phyloP scores from a whole-genome alignment of 371 early-diverging fungal species.

The Mucor irregularis region DNA sequence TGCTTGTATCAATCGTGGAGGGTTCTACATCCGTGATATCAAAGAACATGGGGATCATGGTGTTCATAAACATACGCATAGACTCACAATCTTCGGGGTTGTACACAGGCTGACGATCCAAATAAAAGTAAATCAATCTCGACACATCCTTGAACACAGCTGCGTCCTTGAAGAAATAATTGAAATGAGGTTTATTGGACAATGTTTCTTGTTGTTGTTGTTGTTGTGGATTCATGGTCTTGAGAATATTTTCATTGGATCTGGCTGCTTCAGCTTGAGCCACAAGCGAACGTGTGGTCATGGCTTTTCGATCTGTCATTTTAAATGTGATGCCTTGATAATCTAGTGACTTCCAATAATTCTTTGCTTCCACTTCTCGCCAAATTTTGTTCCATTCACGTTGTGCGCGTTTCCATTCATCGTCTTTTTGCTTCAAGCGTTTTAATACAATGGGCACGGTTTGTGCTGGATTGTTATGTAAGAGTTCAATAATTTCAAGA shows the following conservation, averaged over 20 bases:
- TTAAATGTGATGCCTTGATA: conserved; percentile 91
- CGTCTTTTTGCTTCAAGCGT: conserved; percentile 95
- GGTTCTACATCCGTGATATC: conserved; percentile 34
- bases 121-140: conserved; percentile 55
- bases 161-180: conserved; percentile 64
- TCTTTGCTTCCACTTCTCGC: conserved; percentile 91
- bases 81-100: conserved; percentile 64
- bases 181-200: conserved; percentile 69
- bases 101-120: conserved; percentile 56
- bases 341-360: conserved; percentile 97
- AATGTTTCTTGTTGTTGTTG: conserved; percentile 77
- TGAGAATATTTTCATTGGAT: no score
- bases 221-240: no score
- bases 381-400: conserved; percentile 94
- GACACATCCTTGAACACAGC: conserved; percentile 72
- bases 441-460: conserved; percentile 95
- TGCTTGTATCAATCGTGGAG: not conserved
- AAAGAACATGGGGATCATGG: conserved; percentile 77
- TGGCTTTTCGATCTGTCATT: conserved; percentile 77
- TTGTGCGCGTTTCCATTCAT: conserved; percentile 82
- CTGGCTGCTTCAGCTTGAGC: no score
- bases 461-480: conserved; percentile 89
- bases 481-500: conserved; percentile 84
- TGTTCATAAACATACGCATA: conserved; percentile 72
- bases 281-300: conserved; percentile 75